These are phyloP conservation scores for Calonectria honghensis DNA, from an alignment of 2,329 filamentous ascomycete genomes.

Conservation along the genomic window DNA sequence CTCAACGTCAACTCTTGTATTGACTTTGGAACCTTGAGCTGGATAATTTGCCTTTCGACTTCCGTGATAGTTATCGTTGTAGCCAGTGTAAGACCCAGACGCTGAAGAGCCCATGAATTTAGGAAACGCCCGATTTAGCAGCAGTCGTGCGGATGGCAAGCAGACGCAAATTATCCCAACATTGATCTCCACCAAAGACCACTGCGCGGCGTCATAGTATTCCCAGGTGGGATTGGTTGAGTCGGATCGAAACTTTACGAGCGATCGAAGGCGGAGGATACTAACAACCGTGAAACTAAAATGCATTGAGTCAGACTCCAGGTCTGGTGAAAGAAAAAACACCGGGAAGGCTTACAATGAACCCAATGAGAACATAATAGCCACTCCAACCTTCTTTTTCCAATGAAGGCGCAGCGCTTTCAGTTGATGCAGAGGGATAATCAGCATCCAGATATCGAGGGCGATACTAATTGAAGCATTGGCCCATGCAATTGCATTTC, in stretches of 20 bases:
- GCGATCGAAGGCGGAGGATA: conserved; percentile 60
- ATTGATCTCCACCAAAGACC: conserved; percentile 63
- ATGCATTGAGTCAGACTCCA: background rate
- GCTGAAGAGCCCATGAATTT: conserved; percentile 51
- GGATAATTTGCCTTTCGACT: background rate
- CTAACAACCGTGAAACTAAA: conserved; percentile 60
- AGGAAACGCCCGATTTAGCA: conserved; percentile 63
- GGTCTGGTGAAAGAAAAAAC: background rate
- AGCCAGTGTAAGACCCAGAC: background rate
- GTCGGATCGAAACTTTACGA: conserved; percentile 57
- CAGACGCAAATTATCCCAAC: conserved; percentile 64
- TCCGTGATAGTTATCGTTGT: background rate
- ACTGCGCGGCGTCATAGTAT: conserved; percentile 57
- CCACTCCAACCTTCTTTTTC: conserved; percentile 69
- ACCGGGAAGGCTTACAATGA: conserved; percentile 56
- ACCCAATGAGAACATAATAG: conserved; percentile 71
- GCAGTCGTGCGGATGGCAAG: conserved; percentile 60
- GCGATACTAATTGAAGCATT: conserved; percentile 69
- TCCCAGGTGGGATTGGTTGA: conserved; percentile 60
- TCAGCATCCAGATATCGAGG: conserved; percentile 72
- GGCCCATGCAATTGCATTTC: conserved; percentile 58
- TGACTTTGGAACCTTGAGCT: background rate
- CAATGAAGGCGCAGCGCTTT: conserved; percentile 64
- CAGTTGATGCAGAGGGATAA: conserved; percentile 69
- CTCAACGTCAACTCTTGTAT: background rate